phyloP scores from a whole-genome alignment of 345 rosid species.

The Citrus maxima region DNA sequence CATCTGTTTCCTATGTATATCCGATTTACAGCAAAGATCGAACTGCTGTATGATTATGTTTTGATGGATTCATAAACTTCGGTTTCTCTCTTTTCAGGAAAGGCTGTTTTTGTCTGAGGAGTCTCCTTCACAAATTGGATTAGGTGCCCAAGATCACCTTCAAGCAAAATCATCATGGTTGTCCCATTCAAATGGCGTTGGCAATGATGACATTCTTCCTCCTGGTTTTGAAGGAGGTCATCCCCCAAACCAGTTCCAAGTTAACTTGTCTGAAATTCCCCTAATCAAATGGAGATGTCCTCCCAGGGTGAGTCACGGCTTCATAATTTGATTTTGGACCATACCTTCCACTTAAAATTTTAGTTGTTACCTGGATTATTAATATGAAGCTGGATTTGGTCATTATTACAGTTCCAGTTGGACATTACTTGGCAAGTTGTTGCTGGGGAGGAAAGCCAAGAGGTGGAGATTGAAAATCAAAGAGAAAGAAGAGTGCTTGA shows the following conservation, averaged over 20 bases:
- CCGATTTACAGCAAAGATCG: background rate
- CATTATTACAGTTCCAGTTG: slow-evolving; percentile 51
- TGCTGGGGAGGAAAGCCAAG: slow-evolving; percentile 86
- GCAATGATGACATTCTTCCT: slow-evolving; percentile 62
- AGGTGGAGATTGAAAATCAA: slow-evolving; percentile 63
- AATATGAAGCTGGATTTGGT: slow-evolving; percentile 19
- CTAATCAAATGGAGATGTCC: slow-evolving; percentile 74
- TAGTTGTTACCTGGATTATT: slow-evolving; percentile 11
- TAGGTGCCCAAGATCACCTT: slow-evolving; percentile 83
- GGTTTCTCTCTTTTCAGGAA: slow-evolving; percentile 45
- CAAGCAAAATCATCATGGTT: slow-evolving; percentile 72
- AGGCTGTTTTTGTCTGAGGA: slow-evolving; percentile 84
- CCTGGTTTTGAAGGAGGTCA: slow-evolving; percentile 88
- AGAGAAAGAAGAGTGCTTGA: slow-evolving; percentile 92
- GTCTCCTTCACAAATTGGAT: slow-evolving; percentile 82
- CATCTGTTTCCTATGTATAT: background rate
- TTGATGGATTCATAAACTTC: background rate
- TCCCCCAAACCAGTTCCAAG: slow-evolving; percentile 41
- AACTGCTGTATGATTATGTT: background rate
- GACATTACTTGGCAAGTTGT: slow-evolving; percentile 74
- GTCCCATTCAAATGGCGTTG: slow-evolving; percentile 43
- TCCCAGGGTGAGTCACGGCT: slow-evolving; percentile 46
- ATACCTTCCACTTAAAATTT: background rate
- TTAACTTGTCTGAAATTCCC: slow-evolving; percentile 64
- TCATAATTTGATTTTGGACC: background rate